These are phyloP conservation scores for Takashimella koratensis DNA, from an alignment of 1,284 basidiomycete genomes.

Conservation along the genomic window DNA sequence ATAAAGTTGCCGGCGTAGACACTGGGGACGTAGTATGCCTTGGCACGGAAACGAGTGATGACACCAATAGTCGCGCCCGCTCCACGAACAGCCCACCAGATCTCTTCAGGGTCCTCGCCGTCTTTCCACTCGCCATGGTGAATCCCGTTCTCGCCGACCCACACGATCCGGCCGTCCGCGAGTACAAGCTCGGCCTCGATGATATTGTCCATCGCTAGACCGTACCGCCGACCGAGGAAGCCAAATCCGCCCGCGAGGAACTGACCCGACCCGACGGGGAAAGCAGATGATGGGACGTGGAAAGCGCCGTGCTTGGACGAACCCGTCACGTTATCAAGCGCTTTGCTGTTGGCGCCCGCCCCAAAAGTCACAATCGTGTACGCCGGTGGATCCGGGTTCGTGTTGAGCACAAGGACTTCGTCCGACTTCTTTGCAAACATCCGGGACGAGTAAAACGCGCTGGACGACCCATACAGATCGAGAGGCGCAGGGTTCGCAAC, in stretches of 20 bases:
- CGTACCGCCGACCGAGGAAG: constrained; percentile 75
- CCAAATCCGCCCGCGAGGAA: constrained; percentile 87
- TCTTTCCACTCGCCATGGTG: constrained; percentile 50
- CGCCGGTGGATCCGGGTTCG: constrained; percentile 55
- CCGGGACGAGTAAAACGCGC: constrained; percentile 5
- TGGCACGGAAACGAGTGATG: constrained; percentile 79
- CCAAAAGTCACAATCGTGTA: constrained; percentile 77
- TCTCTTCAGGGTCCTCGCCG: constrained; percentile 46
- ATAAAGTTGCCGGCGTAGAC: constrained; percentile 87
- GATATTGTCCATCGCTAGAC: constrained; percentile 77
- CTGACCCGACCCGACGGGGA: constrained; percentile 60
- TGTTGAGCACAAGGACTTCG: constrained; percentile 19
- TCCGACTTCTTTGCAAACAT: neutral
- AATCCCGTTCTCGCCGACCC: constrained; percentile 58
- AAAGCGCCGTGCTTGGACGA: constrained; percentile 75
- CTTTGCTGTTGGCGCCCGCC: constrained; percentile 73
- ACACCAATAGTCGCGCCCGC: constrained; percentile 79
- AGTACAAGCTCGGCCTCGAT: constrained; percentile 74
- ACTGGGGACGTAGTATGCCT: constrained; percentile 78
- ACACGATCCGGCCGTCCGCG: constrained; percentile 63
- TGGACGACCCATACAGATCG: constrained; percentile 7
- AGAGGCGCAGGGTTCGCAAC: constrained; percentile 20
- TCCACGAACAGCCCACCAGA: constrained; percentile 88
- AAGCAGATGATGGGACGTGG: constrained; percentile 66
- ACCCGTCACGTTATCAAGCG: constrained; percentile 71